Base-by-base conservation (phyloP, 129 eudicot genomes). In the Mikania micrantha region DNA sequence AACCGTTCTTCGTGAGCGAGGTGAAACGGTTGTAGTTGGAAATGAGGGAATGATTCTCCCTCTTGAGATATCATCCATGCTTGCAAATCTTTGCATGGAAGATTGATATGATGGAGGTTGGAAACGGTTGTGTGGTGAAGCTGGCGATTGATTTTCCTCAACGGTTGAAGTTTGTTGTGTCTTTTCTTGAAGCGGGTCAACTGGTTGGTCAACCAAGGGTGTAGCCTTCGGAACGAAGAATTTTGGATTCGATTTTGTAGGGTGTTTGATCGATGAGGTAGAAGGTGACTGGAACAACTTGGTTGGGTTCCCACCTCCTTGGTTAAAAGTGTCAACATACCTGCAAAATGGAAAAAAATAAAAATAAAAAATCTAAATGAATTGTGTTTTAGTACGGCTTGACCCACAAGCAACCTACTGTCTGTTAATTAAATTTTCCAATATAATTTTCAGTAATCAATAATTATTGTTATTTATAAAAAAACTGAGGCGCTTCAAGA, bases 321-420 rank as follows among this genome's bases (percentile, higher is more conserved):
- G 79, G 85, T 93, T 93, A 68, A 93, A 93, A 15, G 95, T 93
- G 81, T 93, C 99, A 7, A 93, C 99, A 31, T 93, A 93, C 84
- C 99, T 93, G 87, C 28, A 70, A 74, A 73, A 66, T 31, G 16
- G 21, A 54, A 34, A 41, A 11, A 28, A n/a, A 45, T n/a, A 29
- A 69, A 10, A 1, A 22, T 32, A 21, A 49, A 17, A 5, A 1
- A 22, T 24, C n/a, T 8, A 53, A 53, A 53, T 11, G 34, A 17
- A 7, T 10, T 17, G 12, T 53, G 7, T 11, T 41, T 41, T 10
- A 15, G 10, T 27, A 56, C 32, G 7, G 17, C 17, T 15, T 42
- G 48, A 42, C 48, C 54, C 54, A 48, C 24, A 48, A 48, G 6
- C 54, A 17, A 21, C 10, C 10, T 17, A 47, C 16, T 47, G 53